These are phyloP conservation scores for Melastoma candidum DNA, from an alignment of 441 rosid genomes.

Conservation along the genomic window DNA sequence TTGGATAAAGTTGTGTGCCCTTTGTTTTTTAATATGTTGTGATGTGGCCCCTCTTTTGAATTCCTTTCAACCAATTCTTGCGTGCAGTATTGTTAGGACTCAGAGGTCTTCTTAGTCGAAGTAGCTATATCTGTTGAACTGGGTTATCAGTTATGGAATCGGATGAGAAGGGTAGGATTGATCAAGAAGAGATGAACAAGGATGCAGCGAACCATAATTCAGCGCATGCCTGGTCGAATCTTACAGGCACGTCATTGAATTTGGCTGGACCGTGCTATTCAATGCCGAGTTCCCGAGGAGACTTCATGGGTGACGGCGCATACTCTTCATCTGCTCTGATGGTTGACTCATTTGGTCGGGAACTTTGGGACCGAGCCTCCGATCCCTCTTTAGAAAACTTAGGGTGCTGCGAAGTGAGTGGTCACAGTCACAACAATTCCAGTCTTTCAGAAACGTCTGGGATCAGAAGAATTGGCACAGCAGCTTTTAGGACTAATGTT, in stretches of 20 bases:
- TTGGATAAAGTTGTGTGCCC: no score
- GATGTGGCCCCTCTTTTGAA: no score
- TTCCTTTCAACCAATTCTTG: no score
- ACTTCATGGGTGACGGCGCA: slow-evolving; percentile 31
- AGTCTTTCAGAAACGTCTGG: slow-evolving; percentile 33
- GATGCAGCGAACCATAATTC: slow-evolving; percentile 35
- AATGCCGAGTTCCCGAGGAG: slow-evolving; percentile 24
- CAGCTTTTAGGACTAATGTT: slow-evolving; percentile 26
- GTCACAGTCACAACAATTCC: slow-evolving; percentile 36
- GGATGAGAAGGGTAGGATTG: slow-evolving; percentile 57
- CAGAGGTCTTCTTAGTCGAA: neutral
- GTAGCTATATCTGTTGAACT: slow-evolving; percentile 14
- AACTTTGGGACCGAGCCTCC: slow-evolving; percentile 60
- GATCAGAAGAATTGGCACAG: slow-evolving; percentile 28
- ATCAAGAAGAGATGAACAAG: slow-evolving; percentile 44
- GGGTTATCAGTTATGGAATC: slow-evolving; percentile 45
- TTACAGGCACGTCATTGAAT: slow-evolving; percentile 36
- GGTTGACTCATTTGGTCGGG: slow-evolving; percentile 55
- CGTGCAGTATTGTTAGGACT: no score
- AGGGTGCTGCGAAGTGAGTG: slow-evolving; percentile 49
- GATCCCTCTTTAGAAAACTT: slow-evolving; percentile 34
- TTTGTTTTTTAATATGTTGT: no score
- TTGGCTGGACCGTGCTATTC: slow-evolving; percentile 42
- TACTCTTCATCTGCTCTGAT: slow-evolving; percentile 66
- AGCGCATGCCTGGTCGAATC: slow-evolving; percentile 32